Conservation (phyloP, 2,329 filamentous ascomycete genomes). For the Zymoseptoria crescenta region DNA sequence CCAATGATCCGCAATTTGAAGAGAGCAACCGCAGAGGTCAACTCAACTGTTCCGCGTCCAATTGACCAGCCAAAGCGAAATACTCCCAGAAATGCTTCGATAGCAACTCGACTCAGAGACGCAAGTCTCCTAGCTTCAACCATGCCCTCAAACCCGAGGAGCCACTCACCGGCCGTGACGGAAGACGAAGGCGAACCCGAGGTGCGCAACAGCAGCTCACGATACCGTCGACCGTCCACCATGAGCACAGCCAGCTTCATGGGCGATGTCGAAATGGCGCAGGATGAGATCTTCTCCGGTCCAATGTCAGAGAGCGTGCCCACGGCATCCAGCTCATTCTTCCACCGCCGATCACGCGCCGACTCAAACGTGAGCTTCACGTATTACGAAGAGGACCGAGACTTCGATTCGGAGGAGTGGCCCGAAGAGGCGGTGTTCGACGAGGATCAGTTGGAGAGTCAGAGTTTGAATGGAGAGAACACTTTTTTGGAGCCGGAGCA, state of each 20-base stretch:
- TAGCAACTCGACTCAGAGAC: constrained; percentile 3
- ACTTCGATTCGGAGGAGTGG: constrained; percentile 40
- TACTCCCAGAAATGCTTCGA: neutral
- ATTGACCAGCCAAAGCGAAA: neutral
- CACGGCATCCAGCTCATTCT: constrained; percentile 85
- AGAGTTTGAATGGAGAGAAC: constrained; percentile 33
- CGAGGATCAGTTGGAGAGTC: constrained; percentile 33
- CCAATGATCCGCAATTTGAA: neutral
- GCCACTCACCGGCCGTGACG: constrained; percentile 6
- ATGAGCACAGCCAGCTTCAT: constrained; percentile 62
- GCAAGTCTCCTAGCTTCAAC: constrained; percentile 1
- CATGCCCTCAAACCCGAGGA: constrained; percentile 9
- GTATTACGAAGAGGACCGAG: constrained; percentile 70
- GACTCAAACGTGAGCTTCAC: constrained; percentile 85
- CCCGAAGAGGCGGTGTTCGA: constrained; percentile 45
- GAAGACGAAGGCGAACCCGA: constrained; percentile 17
- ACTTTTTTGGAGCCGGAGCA: constrained; percentile 28
- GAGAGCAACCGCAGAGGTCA: neutral
- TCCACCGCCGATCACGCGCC: constrained; percentile 69
- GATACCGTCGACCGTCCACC: constrained; percentile 61
- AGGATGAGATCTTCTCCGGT: constrained; percentile 88
- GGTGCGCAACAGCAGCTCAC: constrained; percentile 19
- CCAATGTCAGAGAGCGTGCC: constrained; percentile 95
- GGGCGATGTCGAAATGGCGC: constrained; percentile 97
- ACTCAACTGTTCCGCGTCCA: neutral